A percentile compares a stretch with the other conserved stretches of the same genome.
phyloP scores from a whole-genome alignment of 331 rosid species.

The Rosa hybrid region DNA sequence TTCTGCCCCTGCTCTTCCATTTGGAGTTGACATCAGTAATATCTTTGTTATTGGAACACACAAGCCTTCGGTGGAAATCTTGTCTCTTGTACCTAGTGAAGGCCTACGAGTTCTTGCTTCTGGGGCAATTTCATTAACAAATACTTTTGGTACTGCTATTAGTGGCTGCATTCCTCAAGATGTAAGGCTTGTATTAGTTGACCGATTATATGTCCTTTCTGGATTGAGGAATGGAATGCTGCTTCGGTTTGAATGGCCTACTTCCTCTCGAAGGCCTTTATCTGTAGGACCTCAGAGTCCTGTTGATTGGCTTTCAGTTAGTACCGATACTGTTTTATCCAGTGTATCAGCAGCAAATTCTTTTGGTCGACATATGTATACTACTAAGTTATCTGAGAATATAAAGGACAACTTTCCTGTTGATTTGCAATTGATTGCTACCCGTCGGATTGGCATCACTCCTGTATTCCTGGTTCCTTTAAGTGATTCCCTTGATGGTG shows the following conservation, averaged over 20 bases:
- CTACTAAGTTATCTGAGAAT: slow-evolving; percentile 38
- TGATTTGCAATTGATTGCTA: slow-evolving; percentile 80
- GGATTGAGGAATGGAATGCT: slow-evolving; percentile 97
- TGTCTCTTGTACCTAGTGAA: slow-evolving; percentile 47
- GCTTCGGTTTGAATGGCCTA: slow-evolving; percentile 93
- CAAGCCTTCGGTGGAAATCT: slow-evolving; percentile 85
- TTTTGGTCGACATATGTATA: slow-evolving; percentile 29
- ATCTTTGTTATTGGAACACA: slow-evolving; percentile 87
- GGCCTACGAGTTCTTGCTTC: slow-evolving; percentile 65
- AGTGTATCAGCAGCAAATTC: slow-evolving; percentile 46
- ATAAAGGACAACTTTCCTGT: slow-evolving; percentile 38
- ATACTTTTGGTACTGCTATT: slow-evolving; percentile 65
- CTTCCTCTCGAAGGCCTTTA: slow-evolving; percentile 23
- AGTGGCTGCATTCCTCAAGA: slow-evolving; percentile 95
- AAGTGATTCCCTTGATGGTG: slow-evolving; percentile 81
- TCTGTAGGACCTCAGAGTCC: slow-evolving; percentile 39
- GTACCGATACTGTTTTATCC: slow-evolving; percentile 41
- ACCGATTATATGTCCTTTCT: slow-evolving; percentile 72
- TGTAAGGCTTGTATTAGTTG: slow-evolving; percentile 82
- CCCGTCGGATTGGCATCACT: slow-evolving; percentile 89
- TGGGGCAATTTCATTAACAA: slow-evolving; percentile 69
- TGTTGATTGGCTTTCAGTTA: slow-evolving; percentile 37
- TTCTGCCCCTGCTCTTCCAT: slow-evolving; percentile 40
- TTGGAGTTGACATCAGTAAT: slow-evolving; percentile 50
- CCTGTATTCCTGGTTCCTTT: slow-evolving; percentile 93